phyloP scores from a whole-genome alignment of 2,329 filamentous ascomycete genomes.

The Exophiala viscosa region DNA sequence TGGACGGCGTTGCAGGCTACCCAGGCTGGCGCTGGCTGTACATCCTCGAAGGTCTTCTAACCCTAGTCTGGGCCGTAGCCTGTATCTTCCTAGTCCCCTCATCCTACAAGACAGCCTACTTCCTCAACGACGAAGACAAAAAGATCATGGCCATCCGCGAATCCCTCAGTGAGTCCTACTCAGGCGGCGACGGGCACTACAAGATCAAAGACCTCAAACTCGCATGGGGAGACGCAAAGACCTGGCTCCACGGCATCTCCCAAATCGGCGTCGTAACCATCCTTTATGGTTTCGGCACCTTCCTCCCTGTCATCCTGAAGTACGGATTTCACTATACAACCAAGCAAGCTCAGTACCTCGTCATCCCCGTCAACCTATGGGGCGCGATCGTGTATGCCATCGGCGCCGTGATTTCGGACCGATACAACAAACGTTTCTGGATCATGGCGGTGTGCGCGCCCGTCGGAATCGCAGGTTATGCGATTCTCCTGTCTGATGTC shows the following conservation, averaged over 20 bases:
- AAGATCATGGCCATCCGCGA: constrained; percentile 36
- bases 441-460: constrained; percentile 36
- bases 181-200: constrained; percentile 29
- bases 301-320: constrained; percentile 54
- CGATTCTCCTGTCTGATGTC: constrained; percentile 31
- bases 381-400: constrained; percentile 32
- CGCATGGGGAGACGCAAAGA: constrained; percentile 34
- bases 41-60: constrained; percentile 35
- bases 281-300: constrained; percentile 48
- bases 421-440: constrained; percentile 33
- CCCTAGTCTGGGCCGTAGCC: constrained; percentile 28
- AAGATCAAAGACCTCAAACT: constrained; percentile 30
- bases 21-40: constrained; percentile 32
- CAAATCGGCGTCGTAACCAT: constrained; percentile 37
- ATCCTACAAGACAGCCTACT: constrained; percentile 33
- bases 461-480: constrained; percentile 35
- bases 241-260: constrained; percentile 31
- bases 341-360: constrained; percentile 39
- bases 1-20: constrained; percentile 47
- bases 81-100: constrained; percentile 32
- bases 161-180: constrained; percentile 29
- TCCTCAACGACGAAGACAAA: constrained; percentile 32
- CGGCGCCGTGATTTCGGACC: constrained; percentile 32
- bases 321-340: constrained; percentile 48
- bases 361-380: constrained; percentile 35